Evolutionary conservation across 768 basidiomycete species (phyloP).

Genomic region (Kwoniella botswanensis): DNA sequence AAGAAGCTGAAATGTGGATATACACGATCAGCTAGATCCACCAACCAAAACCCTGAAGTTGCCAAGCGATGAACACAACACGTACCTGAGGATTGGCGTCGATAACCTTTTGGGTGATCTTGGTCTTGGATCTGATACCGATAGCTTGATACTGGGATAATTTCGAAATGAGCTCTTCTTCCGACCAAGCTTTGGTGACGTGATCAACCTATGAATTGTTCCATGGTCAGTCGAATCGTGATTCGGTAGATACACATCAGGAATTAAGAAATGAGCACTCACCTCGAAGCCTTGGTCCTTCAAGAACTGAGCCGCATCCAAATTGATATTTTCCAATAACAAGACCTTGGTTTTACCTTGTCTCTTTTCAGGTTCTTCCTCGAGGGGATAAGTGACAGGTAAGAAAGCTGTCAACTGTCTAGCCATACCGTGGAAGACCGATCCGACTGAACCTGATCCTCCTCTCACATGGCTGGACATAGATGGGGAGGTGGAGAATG

Average conservation of each 20-base stretch:
- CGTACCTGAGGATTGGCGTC: constrained; percentile 82
- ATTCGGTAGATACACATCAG: too few species aligned
- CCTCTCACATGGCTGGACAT: constrained; percentile 12
- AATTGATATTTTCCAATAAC: constrained; percentile 92
- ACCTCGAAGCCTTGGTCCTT: constrained; percentile 74
- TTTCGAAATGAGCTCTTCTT: constrained; percentile 82
- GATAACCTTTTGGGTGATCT: constrained; percentile 87
- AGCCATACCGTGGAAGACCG: constrained; percentile 26
- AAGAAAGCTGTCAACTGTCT: constrained; percentile 51
- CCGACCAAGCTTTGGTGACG: constrained; percentile 79
- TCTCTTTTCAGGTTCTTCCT: constrained; percentile 42
- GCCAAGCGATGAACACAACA: not conserved
- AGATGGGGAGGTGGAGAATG: constrained; percentile 38
- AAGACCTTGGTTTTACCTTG: constrained; percentile 81
- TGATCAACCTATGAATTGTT: constrained; percentile 73
- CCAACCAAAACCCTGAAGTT: not conserved
- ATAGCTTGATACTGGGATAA: constrained; percentile 87
- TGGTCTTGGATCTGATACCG: constrained; percentile 97
- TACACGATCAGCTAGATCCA: not conserved
- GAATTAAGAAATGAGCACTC: constrained; percentile 5
- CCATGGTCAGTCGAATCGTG: not conserved
- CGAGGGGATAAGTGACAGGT: constrained; percentile 41
- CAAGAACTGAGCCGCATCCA: constrained; percentile 82
- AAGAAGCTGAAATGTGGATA: constrained; percentile 69
- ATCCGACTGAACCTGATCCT: constrained; percentile 1